phyloP scores from a whole-genome alignment of 2,329 filamentous ascomycete genomes.

The Trichothecium sympodiale region DNA sequence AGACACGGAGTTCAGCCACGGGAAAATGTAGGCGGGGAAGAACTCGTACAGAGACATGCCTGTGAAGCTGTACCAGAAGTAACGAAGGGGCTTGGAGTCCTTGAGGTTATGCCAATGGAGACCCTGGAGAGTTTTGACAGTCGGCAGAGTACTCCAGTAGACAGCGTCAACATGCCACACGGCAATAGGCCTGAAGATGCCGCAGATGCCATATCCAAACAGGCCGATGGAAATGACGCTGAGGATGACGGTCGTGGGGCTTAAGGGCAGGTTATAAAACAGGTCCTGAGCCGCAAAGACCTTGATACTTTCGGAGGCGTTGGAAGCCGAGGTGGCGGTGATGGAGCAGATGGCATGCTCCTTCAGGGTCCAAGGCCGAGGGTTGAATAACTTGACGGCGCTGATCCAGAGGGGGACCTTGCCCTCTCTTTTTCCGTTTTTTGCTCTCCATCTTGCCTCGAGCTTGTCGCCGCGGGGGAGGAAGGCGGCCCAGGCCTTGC shows the following conservation, averaged over 20 bases:
- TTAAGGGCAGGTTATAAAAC: conserved; percentile 38
- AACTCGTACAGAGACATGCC: conserved; percentile 40
- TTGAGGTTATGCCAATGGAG: conserved; percentile 41
- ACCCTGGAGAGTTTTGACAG: conserved; percentile 41
- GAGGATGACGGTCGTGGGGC: conserved; percentile 33
- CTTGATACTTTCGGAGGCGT: conserved; percentile 27
- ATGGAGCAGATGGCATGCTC: conserved; percentile 44
- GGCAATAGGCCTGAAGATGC: conserved; percentile 39
- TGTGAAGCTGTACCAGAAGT: conserved; percentile 39
- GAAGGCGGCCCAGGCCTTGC: conserved; percentile 22
- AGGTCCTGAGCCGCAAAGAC: conserved; percentile 39
- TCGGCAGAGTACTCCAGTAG: conserved; percentile 42
- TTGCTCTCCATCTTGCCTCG: conserved; percentile 33
- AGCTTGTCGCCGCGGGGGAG: conserved; percentile 41
- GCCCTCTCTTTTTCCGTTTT: conserved; percentile 24
- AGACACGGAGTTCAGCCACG: conserved; percentile 43
- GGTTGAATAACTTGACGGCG: conserved; percentile 34
- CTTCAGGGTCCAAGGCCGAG: conserved; percentile 40
- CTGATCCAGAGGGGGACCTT: conserved; percentile 29
- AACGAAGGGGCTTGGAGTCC: conserved; percentile 36
- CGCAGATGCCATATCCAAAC: conserved; percentile 43
- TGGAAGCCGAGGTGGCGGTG: conserved; percentile 41
- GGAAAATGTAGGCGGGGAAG: conserved; percentile 43
- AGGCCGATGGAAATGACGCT: conserved; percentile 41
- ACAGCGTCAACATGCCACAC: conserved; percentile 46